Evolutionary conservation across 768 basidiomycete genomes (phyloP), one percentile per base, ranked within the genome.

Genomic region (Cyclocybe cylindracea): DNA sequence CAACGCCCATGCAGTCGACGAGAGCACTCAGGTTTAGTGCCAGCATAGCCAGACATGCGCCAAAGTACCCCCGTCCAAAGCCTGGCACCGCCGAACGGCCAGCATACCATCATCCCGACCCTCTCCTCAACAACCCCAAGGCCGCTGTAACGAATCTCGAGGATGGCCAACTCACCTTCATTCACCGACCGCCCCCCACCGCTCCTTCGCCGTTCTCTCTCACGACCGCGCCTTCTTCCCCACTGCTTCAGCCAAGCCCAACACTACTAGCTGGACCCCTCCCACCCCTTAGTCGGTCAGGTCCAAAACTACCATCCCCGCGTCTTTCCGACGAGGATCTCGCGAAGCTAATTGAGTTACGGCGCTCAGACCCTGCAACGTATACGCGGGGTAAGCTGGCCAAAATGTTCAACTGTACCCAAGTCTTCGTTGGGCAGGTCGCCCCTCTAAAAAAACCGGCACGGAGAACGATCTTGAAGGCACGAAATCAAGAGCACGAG

Each of bases 141-240:
- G 82, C 80, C 35, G 68, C 68, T 43, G 79, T 84, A 44, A 80
- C 76, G 8, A 50, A 69, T 7, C 67, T 87, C 16, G 67, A 72
- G 5, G 80, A 79, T 55, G 78, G 80, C 50, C 73, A 78, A 53
- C 67, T 91, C 49, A 89, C 89, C 0, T 93, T 93, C 66, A 85
- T 93, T 51, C 89, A 90, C 65, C 85, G 91, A 39, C 88, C 88
- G n/a, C 91, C 91, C 0, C 88, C 91, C 0, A 83, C 86, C 8
- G 80, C 85, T 8, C 86, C 87, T 7, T 77, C 89, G 13, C 89
- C 90, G 3, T 73, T 76, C 53, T 94, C 91, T 14, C 79, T 84
- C 50, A 85, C 83, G 5, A 83, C 82, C 5, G 73, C 78, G 7
- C 91, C 91, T 8, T 69, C 79, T 5, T 94, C 91, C 0, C 88